A percentile compares a stretch with the other conserved stretches of the same genome.
These are phyloP conservation scores for Stemphylium beticola DNA, from an alignment of 2,329 filamentous ascomycete species.

Conservation along the genomic window DNA sequence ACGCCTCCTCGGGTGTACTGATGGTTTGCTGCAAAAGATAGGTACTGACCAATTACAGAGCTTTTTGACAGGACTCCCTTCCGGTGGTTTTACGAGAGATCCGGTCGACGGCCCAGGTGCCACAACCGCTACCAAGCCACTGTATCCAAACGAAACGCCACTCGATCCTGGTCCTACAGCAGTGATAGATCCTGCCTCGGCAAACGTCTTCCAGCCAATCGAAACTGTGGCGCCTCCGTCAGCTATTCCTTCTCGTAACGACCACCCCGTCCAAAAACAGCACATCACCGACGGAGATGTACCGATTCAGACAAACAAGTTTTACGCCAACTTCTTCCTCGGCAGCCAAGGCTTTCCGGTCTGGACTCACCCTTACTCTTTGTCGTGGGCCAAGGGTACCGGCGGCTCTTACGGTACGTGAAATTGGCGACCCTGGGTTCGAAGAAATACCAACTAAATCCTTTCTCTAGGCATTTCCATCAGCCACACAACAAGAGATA, in stretches of 20 bases:
- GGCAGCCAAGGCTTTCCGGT: constrained; percentile 70
- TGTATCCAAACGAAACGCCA: constrained; percentile 37
- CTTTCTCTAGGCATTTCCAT: constrained; percentile 62
- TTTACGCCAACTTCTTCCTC: constrained; percentile 76
- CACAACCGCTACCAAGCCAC: constrained; percentile 26
- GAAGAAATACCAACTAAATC: neutral
- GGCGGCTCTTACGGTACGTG: constrained; percentile 71
- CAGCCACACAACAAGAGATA: constrained; percentile 73
- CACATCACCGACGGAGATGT: constrained; percentile 47
- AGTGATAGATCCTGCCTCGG: constrained; percentile 20
- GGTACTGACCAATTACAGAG: constrained; percentile 27
- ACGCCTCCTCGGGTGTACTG: neutral
- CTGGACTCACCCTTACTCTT: constrained; percentile 71
- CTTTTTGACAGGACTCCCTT: constrained; percentile 41
- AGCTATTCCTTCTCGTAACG: constrained; percentile 44
- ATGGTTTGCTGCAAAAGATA: neutral
- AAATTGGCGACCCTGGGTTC: neutral
- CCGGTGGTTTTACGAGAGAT: constrained; percentile 35
- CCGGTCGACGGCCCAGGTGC: constrained; percentile 29
- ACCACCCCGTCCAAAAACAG: constrained; percentile 51
- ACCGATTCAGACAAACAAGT: constrained; percentile 75
- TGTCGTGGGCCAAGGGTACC: constrained; percentile 56
- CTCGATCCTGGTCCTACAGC: constrained; percentile 36
- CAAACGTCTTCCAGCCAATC: constrained; percentile 52
- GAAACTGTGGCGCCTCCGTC: constrained; percentile 48